Conservation (phyloP, 2,329 filamentous ascomycete species). For the Cladophialophora immunda region DNA sequence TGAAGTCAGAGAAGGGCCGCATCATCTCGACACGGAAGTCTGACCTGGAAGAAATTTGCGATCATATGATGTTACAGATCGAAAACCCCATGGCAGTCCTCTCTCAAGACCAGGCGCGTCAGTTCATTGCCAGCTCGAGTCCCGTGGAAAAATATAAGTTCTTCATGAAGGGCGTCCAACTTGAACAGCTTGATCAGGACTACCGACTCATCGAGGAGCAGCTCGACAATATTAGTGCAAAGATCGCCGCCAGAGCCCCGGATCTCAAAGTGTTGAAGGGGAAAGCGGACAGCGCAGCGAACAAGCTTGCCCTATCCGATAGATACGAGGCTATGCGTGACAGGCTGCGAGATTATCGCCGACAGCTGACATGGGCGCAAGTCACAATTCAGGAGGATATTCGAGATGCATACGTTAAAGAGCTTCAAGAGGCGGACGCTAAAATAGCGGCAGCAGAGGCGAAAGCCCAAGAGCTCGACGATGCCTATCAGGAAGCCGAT, state of each 20-base stretch:
- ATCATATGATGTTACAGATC: constrained; percentile 92
- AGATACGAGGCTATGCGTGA: constrained; percentile 72
- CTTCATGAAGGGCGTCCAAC: constrained; percentile 91
- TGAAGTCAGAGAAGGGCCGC: constrained; percentile 76
- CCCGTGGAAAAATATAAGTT: constrained; percentile 92
- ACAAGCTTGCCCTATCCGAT: constrained; percentile 70
- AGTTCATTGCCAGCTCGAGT: constrained; percentile 87
- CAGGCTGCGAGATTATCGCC: constrained; percentile 66
- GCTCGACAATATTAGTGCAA: constrained; percentile 74
- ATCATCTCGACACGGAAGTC: constrained; percentile 79
- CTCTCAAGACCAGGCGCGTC: constrained; percentile 92
- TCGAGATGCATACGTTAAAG: constrained; percentile 48
- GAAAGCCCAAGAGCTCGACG: constrained; percentile 55
- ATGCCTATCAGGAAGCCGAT: constrained; percentile 53
- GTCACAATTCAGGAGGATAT: constrained; percentile 77
- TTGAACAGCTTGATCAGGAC: constrained; percentile 90
- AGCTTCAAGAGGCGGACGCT: constrained; percentile 50
- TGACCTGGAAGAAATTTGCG: constrained; percentile 90
- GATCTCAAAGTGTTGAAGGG: constrained; percentile 70
- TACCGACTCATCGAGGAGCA: constrained; percentile 84
- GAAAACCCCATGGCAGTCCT: constrained; percentile 97
- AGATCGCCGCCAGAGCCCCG: constrained; percentile 68
- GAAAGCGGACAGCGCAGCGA: constrained; percentile 67
- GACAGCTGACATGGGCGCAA: constrained; percentile 85
- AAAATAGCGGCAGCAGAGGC: constrained; percentile 59